Evolutionary conservation across 768 basidiomycete genomes (phyloP).

Genomic region (Phylloporus arenicola): DNA sequence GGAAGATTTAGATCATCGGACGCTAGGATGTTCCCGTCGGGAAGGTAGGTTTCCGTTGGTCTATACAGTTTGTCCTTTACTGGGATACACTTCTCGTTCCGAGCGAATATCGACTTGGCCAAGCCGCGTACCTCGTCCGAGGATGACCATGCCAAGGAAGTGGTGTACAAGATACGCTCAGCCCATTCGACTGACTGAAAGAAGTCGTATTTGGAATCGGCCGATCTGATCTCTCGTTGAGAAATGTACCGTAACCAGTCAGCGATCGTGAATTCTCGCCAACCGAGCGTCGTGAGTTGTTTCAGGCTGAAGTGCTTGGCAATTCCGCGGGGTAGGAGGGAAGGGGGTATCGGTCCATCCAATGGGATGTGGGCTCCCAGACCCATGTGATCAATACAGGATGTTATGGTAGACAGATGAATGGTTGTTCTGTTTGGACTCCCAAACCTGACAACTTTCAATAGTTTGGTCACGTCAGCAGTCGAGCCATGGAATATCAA

Average conservation of each 20-base stretch:
- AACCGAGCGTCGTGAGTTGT: conserved; percentile 53
- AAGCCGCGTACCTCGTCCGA: conserved; percentile 36
- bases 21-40: background rate
- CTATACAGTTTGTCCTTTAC: background rate
- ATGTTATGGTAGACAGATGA: conserved; percentile 57
- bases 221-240: background rate
- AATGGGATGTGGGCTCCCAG: conserved; percentile 52
- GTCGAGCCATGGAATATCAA: background rate
- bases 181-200: conserved; percentile 63
- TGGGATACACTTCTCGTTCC: background rate
- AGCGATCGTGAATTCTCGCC: conserved; percentile 67
- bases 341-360: conserved; percentile 72
- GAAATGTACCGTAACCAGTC: conserved; percentile 69
- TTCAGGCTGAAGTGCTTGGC: background rate
- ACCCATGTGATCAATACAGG: conserved; percentile 59
- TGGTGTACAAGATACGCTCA: conserved; percentile 61
- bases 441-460: background rate
- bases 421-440: conserved; percentile 47
- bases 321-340: conserved; percentile 51
- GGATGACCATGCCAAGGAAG: conserved; percentile 69
- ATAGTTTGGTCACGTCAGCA: background rate
- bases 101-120: conserved; percentile 30
- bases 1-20: background rate
- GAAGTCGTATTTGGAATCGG: conserved; percentile 48
- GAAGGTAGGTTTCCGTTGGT: background rate